Conservation (phyloP, 2,329 filamentous ascomycete genomes). For the Fusarium compactum region DNA sequence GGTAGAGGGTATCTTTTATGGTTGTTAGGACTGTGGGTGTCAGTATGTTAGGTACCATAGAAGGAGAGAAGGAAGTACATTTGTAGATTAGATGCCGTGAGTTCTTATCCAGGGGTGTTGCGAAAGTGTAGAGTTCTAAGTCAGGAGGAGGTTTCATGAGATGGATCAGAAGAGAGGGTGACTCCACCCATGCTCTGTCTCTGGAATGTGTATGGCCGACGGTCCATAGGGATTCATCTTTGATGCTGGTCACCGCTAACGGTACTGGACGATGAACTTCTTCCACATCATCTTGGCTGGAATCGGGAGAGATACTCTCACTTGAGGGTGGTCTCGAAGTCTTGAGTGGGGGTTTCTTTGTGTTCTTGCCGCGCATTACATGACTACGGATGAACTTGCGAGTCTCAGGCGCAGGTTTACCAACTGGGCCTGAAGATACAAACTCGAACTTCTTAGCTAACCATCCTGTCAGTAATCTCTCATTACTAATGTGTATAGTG, state of each 20-base stretch:
- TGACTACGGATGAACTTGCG: slow-evolving; percentile 48
- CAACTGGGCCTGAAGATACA: slow-evolving; percentile 41
- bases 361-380: slow-evolving; percentile 49
- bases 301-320: background rate
- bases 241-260: background rate
- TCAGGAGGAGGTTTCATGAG: slow-evolving; percentile 32
- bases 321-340: background rate
- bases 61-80: slow-evolving; percentile 7
- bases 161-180: slow-evolving; percentile 28
- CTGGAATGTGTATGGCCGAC: slow-evolving; percentile 1
- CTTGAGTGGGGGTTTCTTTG: slow-evolving; percentile 8
- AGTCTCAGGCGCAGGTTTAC: slow-evolving; percentile 40
- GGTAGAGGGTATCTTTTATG: slow-evolving; percentile 48
- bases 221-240: slow-evolving; percentile 10
- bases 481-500: too few species aligned
- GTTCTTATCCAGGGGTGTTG: slow-evolving; percentile 27
- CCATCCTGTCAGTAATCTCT: background rate
- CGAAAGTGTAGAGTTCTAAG: slow-evolving; percentile 37
- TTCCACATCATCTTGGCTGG: background rate
- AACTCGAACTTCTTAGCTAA: slow-evolving; percentile 48
- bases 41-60: too few species aligned
- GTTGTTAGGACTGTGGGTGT: slow-evolving; percentile 42
- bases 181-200: slow-evolving; percentile 31
- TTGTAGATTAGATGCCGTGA: slow-evolving; percentile 33
- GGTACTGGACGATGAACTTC: background rate